phyloP scores from a whole-genome alignment of 2,329 filamentous ascomycete species.

The Dactylellina drechsleri region DNA sequence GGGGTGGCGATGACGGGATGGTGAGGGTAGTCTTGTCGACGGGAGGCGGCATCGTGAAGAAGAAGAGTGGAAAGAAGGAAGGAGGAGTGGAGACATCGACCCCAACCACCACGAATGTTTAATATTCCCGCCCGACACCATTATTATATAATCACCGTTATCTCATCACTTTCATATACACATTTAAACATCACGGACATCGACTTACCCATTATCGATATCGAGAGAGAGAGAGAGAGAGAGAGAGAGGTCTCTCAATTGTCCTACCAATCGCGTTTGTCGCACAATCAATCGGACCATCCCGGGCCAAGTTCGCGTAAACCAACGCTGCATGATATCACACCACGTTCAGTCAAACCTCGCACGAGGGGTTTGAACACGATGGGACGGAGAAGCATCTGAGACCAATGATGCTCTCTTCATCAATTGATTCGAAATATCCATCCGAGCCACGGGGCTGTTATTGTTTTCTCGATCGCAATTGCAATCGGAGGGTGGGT shows the following conservation, averaged over 20 bases:
- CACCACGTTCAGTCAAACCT: too few relatives aligned
- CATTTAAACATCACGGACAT: background rate
- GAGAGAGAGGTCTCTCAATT: background rate
- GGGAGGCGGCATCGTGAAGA: slow-evolving; percentile 9
- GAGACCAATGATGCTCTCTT: background rate
- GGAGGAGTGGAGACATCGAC: background rate
- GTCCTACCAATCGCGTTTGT: background rate
- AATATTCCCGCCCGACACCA: too few relatives aligned
- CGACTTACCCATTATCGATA: background rate
- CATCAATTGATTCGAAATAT: too few relatives aligned
- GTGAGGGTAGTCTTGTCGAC: slow-evolving; percentile 4
- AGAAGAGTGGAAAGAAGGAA: background rate
- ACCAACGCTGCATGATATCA: slow-evolving; percentile 17
- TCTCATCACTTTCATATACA: too few relatives aligned
- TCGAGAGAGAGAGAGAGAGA: too few relatives aligned
- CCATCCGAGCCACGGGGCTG: too few relatives aligned
- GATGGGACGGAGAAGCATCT: background rate
- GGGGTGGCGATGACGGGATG: slow-evolving; percentile 30
- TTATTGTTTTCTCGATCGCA: background rate
- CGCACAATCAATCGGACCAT: slow-evolving; percentile 1
- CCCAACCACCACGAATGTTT: too few relatives aligned
- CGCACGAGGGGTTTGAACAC: background rate
- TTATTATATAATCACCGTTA: too few relatives aligned
- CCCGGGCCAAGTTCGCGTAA: background rate
- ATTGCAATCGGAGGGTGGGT: too few relatives aligned